Evolutionary conservation across 2,329 filamentous ascomycete genomes (phyloP).

Genomic region (Alternaria ventricosa): DNA sequence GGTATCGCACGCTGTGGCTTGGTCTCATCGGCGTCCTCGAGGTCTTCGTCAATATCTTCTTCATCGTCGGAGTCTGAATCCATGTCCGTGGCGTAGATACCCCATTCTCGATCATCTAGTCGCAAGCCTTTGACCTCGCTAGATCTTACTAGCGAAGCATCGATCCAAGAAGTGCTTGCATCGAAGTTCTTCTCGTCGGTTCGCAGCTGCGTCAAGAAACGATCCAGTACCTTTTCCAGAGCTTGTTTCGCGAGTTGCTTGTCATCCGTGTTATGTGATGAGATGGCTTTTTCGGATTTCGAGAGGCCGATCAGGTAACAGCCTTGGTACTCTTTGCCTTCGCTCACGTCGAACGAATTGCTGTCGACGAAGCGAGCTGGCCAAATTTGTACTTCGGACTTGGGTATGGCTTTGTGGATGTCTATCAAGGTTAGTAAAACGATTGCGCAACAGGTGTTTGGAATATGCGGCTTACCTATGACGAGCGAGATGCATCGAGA

Average conservation of each 20-base stretch:
- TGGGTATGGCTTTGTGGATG: slow-evolving; percentile 60
- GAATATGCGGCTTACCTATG: slow-evolving; percentile 56
- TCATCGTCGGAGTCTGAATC: slow-evolving; percentile 50
- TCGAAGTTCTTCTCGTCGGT: slow-evolving; percentile 48
- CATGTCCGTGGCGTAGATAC: slow-evolving; percentile 53
- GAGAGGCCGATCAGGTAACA: slow-evolving; percentile 67
- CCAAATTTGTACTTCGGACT: slow-evolving; percentile 66
- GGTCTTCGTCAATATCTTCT: slow-evolving; percentile 22
- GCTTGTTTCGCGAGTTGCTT: slow-evolving; percentile 52
- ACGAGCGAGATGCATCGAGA: slow-evolving; percentile 65
- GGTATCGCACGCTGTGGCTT: slow-evolving; percentile 23
- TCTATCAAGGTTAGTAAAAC: slow-evolving; percentile 51
- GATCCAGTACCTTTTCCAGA: slow-evolving; percentile 48
- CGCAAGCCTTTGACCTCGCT: slow-evolving; percentile 49
- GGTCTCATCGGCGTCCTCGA: slow-evolving; percentile 13
- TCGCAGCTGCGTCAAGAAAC: slow-evolving; percentile 45
- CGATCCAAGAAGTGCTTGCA: slow-evolving; percentile 43
- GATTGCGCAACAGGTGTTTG: too few species aligned
- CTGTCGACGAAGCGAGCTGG: slow-evolving; percentile 62
- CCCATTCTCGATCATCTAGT: slow-evolving; percentile 60
- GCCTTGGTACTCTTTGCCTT: slow-evolving; percentile 60
- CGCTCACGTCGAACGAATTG: slow-evolving; percentile 13
- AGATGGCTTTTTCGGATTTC: slow-evolving; percentile 9
- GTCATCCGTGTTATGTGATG: slow-evolving; percentile 41
- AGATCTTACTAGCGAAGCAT: slow-evolving; percentile 38